These are phyloP conservation scores for Metarhizium humberi DNA, from an alignment of 2,329 filamentous ascomycete species.

Conservation along the genomic window DNA sequence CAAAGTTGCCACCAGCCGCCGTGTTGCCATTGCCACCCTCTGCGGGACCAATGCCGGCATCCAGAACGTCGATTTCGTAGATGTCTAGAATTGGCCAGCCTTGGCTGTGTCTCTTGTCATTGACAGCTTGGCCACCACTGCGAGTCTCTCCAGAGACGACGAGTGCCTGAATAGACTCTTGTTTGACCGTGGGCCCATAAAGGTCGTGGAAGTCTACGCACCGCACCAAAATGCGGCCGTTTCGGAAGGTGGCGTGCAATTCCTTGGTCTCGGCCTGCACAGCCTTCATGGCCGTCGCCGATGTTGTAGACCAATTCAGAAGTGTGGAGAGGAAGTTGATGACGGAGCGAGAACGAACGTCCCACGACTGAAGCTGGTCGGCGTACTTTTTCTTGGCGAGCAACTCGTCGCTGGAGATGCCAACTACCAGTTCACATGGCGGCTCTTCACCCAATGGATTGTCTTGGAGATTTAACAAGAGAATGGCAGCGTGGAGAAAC, in stretches of 20 bases:
- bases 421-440: conserved; percentile 60
- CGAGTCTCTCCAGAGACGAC: conserved; percentile 85
- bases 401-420: conserved; percentile 81
- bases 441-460: background rate
- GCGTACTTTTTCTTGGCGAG: conserved; percentile 84
- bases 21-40: conserved; percentile 25
- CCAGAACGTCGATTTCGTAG: conserved; percentile 84
- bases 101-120: conserved; percentile 66
- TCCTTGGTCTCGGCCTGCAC: conserved; percentile 12
- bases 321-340: conserved; percentile 65
- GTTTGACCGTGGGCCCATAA: conserved; percentile 83
- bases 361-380: conserved; percentile 73
- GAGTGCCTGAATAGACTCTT: conserved; percentile 67
- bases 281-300: conserved; percentile 5
- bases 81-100: conserved; percentile 70
- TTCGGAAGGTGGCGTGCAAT: conserved; percentile 43
- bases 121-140: conserved; percentile 74
- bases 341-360: conserved; percentile 58
- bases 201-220: conserved; percentile 81
- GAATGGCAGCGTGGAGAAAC: conserved; percentile 77
- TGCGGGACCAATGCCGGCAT: conserved; percentile 41
- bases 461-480: conserved; percentile 35
- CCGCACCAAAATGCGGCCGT: conserved; percentile 55
- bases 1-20: conserved; percentile 48
- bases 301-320: conserved; percentile 31